A percentile compares a stretch with the other conserved stretches of the same genome.
Evolutionary conservation across 108 stramenopile genomes (phyloP).

Genomic region (Epithemia pelagica): DNA sequence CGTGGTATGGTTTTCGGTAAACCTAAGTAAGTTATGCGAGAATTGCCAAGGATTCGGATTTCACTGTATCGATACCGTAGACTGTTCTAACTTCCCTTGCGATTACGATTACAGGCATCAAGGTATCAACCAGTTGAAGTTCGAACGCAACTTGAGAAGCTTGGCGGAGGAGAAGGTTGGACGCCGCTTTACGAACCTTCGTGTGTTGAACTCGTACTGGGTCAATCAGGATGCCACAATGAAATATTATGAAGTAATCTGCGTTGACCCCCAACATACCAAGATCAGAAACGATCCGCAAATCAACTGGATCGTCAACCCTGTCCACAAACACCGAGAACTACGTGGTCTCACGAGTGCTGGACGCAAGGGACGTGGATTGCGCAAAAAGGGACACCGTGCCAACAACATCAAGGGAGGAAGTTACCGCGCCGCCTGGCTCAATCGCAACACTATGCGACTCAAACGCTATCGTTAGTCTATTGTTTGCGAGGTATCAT

Average conservation of each 20-base stretch:
- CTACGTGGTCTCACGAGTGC: slow-evolving; percentile 98
- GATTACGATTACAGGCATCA: slow-evolving; percentile 48
- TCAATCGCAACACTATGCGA: slow-evolving; percentile 88
- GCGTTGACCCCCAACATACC: slow-evolving; percentile 93
- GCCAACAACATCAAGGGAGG: slow-evolving; percentile 97
- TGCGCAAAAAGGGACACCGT: slow-evolving; percentile 98
- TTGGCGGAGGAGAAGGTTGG: slow-evolving; percentile 99
- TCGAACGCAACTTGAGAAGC: slow-evolving; percentile 93
- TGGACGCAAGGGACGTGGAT: slow-evolving; percentile 94
- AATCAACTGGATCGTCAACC: slow-evolving; percentile 99
- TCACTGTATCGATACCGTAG: neutral
- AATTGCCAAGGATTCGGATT: neutral
- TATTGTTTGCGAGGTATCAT: neutral
- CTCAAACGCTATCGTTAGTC: slow-evolving; percentile 98
- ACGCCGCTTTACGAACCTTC: slow-evolving; percentile 91
- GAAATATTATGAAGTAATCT: slow-evolving; percentile 99
- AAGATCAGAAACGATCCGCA: slow-evolving; percentile 98
- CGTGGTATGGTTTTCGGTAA: slow-evolving; percentile 99
- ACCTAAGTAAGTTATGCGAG: slow-evolving; percentile 73
- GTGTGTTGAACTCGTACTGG: slow-evolving; percentile 99
- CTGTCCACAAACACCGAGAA: slow-evolving; percentile 99
- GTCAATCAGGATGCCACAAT: slow-evolving; percentile 99
- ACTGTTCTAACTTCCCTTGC: neutral
- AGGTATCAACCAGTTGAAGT: slow-evolving; percentile 99
- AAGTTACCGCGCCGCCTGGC: slow-evolving; percentile 92